Percentiles rank a stretch among this genome's conserved stretches.
Evolutionary conservation across 2,329 filamentous ascomycete species (phyloP).

Genomic region (Xylariomycetidae sp.): DNA sequence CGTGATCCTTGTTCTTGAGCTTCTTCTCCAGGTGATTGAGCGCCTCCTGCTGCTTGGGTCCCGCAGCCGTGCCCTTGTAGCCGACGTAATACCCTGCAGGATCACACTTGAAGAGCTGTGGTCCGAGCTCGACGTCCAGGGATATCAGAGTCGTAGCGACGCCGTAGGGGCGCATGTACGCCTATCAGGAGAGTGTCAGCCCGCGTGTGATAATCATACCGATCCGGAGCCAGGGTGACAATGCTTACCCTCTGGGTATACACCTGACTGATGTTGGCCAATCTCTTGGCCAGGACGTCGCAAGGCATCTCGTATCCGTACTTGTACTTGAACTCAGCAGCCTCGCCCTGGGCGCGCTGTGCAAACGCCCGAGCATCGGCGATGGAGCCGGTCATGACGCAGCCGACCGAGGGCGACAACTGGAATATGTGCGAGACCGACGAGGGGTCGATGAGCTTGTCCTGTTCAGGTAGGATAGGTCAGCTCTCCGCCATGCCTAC

Average conservation of each 20-base stretch:
- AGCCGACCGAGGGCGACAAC: slow-evolving; percentile 92
- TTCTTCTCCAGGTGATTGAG: slow-evolving; percentile 99
- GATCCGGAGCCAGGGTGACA: slow-evolving; percentile 1
- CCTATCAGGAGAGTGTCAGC: slow-evolving; percentile 42
- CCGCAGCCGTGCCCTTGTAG: slow-evolving; percentile 96
- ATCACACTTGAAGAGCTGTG: slow-evolving; percentile 97
- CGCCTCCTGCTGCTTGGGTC: slow-evolving; percentile 97
- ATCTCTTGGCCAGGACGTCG: slow-evolving; percentile 89
- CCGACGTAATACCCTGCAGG: slow-evolving; percentile 97
- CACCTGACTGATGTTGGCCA: slow-evolving; percentile 99
- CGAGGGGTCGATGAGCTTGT: slow-evolving; percentile 96
- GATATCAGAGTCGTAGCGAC: slow-evolving; percentile 95
- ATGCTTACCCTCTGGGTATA: slow-evolving; percentile 85
- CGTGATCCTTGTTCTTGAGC: slow-evolving; percentile 96
- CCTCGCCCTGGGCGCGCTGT: slow-evolving; percentile 88
- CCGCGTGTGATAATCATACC: slow-evolving; percentile 2
- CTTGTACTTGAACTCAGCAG: slow-evolving; percentile 97
- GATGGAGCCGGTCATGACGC: slow-evolving; percentile 98
- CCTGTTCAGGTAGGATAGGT: slow-evolving; percentile 54
- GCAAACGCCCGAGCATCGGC: slow-evolving; percentile 93
- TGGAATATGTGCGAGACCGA: slow-evolving; percentile 98
- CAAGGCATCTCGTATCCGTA: slow-evolving; percentile 99
- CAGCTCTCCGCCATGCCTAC: slow-evolving; percentile 24
- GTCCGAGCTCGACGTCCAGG: slow-evolving; percentile 84
- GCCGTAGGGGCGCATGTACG: slow-evolving; percentile 96